Evolutionary conservation across 2,329 filamentous ascomycete species (phyloP), one percentile per base, ranked within the genome.

Genomic region (Paracoccidioides lutzii): DNA sequence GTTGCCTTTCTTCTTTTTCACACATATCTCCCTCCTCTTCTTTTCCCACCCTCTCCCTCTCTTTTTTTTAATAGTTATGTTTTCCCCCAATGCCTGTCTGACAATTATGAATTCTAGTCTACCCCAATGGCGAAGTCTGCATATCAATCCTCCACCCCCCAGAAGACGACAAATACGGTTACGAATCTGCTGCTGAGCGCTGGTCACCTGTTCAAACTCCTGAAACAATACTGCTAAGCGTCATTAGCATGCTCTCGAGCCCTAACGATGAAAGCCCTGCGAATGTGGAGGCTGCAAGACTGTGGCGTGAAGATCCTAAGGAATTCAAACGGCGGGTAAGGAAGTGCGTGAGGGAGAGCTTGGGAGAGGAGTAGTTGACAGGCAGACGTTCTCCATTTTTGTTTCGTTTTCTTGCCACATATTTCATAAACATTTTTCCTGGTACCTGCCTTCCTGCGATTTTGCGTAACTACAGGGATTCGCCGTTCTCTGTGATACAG

Each of bases 101-200:
- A 53, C 57, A 42, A 55, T 9, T 7, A 46, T 30, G 22, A 10
- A 15, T 42, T 12, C 12, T 38, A 82, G 81, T 98, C 68, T 97
- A 96, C 75, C 76, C 81, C 6, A 83, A 81, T 67, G 93, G 93
- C 65, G 82, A 85, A 61, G 88, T 98, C 57, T 98, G 93, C 78
- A 97, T 98, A 70, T 94, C 88, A 45, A 98, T 98, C 73, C 79
- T 98, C 44, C 93, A 98, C 71, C 88, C 91, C 10, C 91, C 93
- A 4, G 90, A 88, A 73, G 90, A 96, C 66, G 93, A 98, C 68
- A 84, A 88, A 67, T 93, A 87, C 72, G 91, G 91, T 54, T 98
- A 98, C 75, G 93, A 98, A 72, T 81, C 81, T 32, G 90, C 90
- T 14, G 79, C 82, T 35, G 93, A 98, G 78, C 83, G 93, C 58